Base-by-base conservation (phyloP, 768 basidiomycete species). In the Mycena amicta region DNA sequence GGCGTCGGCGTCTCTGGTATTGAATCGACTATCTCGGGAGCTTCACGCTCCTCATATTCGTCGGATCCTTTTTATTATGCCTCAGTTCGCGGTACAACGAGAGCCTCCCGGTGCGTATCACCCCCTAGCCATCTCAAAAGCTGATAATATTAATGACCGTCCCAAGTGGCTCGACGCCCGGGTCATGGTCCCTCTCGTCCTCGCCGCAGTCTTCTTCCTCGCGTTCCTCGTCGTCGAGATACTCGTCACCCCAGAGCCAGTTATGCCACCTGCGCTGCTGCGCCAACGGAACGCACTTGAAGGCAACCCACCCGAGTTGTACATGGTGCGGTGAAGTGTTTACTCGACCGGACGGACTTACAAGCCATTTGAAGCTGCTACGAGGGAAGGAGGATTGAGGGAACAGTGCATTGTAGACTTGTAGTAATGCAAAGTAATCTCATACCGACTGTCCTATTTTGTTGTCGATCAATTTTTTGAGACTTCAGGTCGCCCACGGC, bases 11-110 rank as follows among this genome's bases (percentile, higher is more conserved):
- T n/a, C n/a, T n/a, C n/a, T n/a, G n/a, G n/a, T n/a, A n/a, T n/a
- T n/a, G 90, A 31, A 88, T 92, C 47, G 91, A 93, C 71, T 93
- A 90, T 67, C 82, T 82, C 20, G 92, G 92, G 2, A 89, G 83
- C 61, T 65, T 82, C 20, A 79, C 83, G 8, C 78, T 92, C 47
- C 69, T 93, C 46, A 71, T 80, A 50, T 49, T 47, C 26, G 47
- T 49, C 13, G 25, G 22, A 54, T 22, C 41, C 20, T 20, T 50
- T 53, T 54, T 63, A 8, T 8, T 45, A 8, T 23, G 6, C 8
- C 20, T 45, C 8, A 45, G 43, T n/a, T 15, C 43, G 13, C 13
- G 22, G 8, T 45, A 45, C 22, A 45, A 45, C 43, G 43, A 45
- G 43, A 45, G 43, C 50, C 47, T 28, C 2, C 66, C 89, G 22